These are phyloP conservation scores for Leishmania guyanensis DNA, from an alignment of 208 protist genomes.

Conservation along the genomic window DNA sequence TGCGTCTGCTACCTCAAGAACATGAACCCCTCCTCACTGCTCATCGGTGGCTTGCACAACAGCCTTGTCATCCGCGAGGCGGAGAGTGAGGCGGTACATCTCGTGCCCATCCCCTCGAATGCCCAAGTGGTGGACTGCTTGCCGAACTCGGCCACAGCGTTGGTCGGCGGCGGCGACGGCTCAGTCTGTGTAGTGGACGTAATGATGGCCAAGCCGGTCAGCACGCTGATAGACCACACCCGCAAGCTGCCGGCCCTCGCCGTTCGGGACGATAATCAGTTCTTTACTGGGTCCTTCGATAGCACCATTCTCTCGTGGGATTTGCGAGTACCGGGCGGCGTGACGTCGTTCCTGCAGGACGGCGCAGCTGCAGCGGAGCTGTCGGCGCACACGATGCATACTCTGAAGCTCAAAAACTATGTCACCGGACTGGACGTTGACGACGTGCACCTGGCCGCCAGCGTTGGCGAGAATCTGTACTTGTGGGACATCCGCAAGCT, in stretches of 20 bases:
- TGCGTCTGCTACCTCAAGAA: conserved; percentile 70
- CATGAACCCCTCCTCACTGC: conserved; percentile 42
- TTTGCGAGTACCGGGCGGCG: conserved; percentile 51
- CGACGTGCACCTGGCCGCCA: conserved; percentile 72
- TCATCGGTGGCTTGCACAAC: conserved; percentile 78
- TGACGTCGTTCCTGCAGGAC: conserved; percentile 34
- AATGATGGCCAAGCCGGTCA: conserved; percentile 21
- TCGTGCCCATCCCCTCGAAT: conserved; percentile 59
- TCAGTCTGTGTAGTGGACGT: conserved; percentile 67
- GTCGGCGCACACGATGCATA: conserved; percentile 55
- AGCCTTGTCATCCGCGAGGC: conserved; percentile 59
- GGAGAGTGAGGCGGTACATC: conserved; percentile 37
- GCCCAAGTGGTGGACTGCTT: conserved; percentile 75
- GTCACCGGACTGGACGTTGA: conserved; percentile 83
- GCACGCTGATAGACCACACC: conserved; percentile 55
- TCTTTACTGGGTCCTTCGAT: conserved; percentile 85
- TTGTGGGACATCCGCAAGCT: conserved; percentile 84
- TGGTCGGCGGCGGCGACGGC: conserved; percentile 83
- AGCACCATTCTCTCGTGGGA: conserved; percentile 85
- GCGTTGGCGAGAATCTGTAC: conserved; percentile 84
- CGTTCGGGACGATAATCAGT: conserved; percentile 68
- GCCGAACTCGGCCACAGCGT: conserved; percentile 37
- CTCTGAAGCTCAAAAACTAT: conserved; percentile 80
- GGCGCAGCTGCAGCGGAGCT: conserved; percentile 19
- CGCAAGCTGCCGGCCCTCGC: conserved; percentile 80